Percentiles rank a stretch among this genome's conserved stretches.
phyloP scores from a whole-genome alignment of 345 rosid genomes.

The Camelina sativa region DNA sequence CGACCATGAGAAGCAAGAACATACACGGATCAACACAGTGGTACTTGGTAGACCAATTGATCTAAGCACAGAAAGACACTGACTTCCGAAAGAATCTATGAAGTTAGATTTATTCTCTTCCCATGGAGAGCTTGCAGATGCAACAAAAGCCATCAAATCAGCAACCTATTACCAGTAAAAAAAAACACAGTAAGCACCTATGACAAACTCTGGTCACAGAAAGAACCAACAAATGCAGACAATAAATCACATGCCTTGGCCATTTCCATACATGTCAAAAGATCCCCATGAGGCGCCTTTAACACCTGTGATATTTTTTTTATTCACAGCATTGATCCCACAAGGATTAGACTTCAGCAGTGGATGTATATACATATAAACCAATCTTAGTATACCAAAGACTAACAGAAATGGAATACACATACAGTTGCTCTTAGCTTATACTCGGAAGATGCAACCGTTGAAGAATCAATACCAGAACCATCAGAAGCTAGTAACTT shows the following conservation, averaged over 20 bases:
- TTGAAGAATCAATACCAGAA: conserved; percentile 47
- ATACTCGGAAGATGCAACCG: conserved; percentile 72
- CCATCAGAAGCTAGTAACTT: conserved; percentile 53
- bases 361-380: neutral
- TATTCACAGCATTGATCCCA: conserved; percentile 2
- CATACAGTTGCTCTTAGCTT: conserved; percentile 74
- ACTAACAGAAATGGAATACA: neutral
- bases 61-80: conserved; percentile 85
- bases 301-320: conserved; percentile 53
- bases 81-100: conserved; percentile 84
- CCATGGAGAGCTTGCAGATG: conserved; percentile 61
- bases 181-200: neutral
- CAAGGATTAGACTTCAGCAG: neutral
- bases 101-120: conserved; percentile 57
- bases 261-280: conserved; percentile 85
- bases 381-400: neutral
- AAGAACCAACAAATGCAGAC: conserved; percentile 19
- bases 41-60: conserved; percentile 91
- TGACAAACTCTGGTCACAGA: neutral
- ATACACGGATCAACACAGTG: conserved; percentile 82
- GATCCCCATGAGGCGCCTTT: conserved; percentile 87
- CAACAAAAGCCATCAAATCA: conserved; percentile 95
- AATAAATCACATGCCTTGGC: conserved; percentile 63
- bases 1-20: conserved; percentile 39
- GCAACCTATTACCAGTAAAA: conserved; percentile 63